A percentile compares a stretch with the other conserved stretches of the same genome.
Conservation (phyloP, 2,329 filamentous ascomycete species). For the Aspergillus sp. region DNA sequence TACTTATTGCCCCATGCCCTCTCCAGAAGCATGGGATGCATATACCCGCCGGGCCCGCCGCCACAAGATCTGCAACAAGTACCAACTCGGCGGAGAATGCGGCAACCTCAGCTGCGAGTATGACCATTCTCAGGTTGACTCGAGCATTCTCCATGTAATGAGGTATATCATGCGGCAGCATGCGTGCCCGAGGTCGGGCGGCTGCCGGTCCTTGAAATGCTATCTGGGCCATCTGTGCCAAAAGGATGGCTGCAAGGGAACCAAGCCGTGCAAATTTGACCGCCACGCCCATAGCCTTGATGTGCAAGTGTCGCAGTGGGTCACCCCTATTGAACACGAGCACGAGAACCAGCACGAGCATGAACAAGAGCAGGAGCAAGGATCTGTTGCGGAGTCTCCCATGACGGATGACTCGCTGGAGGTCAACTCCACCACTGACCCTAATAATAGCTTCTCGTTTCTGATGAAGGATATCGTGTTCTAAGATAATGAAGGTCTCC, state of each 20-base stretch:
- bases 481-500: background rate
- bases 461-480: background rate
- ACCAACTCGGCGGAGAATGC: conserved; percentile 45
- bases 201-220: conserved; percentile 45
- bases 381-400: background rate
- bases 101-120: conserved; percentile 37
- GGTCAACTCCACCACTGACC: conserved; percentile 2
- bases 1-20: conserved; percentile 35
- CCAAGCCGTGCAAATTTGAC: conserved; percentile 30
- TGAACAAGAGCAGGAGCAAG: too few species aligned
- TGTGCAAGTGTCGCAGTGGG: conserved; percentile 21
- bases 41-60: conserved; percentile 39
- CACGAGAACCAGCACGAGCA: background rate
- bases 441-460: conserved; percentile 2
- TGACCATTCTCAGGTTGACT: conserved; percentile 46
- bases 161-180: conserved; percentile 44
- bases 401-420: conserved; percentile 1
- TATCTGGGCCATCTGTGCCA: conserved; percentile 45
- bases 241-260: conserved; percentile 29
- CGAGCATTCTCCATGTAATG: conserved; percentile 40
- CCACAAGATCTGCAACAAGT: conserved; percentile 50
- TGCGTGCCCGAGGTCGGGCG: conserved; percentile 40
- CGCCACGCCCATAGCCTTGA: conserved; percentile 26
- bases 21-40: conserved; percentile 33
- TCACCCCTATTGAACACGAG: conserved; percentile 13